These are phyloP conservation scores for Brassica carinata DNA, from an alignment of 345 rosid genomes.

Conservation along the genomic window DNA sequence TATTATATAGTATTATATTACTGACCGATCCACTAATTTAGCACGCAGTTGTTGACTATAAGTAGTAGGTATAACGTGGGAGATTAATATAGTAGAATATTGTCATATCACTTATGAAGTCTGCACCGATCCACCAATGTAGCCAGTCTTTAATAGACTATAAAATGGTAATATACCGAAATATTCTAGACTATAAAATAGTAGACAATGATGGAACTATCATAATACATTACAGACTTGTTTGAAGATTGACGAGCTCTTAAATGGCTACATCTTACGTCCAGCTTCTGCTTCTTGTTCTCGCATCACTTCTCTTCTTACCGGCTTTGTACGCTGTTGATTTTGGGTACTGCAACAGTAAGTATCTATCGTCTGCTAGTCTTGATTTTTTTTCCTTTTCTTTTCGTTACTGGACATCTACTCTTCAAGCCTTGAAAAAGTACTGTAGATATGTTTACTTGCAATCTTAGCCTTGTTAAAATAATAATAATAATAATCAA, in stretches of 20 bases:
- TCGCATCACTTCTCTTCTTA: constrained; percentile 8
- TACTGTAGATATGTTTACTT: not conserved
- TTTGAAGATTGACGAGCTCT: not conserved
- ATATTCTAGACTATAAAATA: not conserved
- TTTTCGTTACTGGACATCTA: not conserved
- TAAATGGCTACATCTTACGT: constrained; percentile 9
- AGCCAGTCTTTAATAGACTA: not conserved
- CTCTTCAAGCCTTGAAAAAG: not conserved
- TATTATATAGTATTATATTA: not conserved
- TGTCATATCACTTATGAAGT: not conserved
- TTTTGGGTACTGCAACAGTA: constrained; percentile 13
- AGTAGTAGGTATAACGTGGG: not conserved
- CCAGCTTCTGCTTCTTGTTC: not conserved
- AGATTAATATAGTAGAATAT: not conserved
- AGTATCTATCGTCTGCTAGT: not conserved
- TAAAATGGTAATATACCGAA: not conserved
- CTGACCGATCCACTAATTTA: not conserved
- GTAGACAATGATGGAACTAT: not conserved
- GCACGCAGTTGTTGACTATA: not conserved
- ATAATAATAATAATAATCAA: not conserved
- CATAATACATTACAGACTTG: not conserved
- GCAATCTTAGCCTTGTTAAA: not conserved
- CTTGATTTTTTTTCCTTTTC: not conserved
- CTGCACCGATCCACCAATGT: not conserved
- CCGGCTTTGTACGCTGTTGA: not conserved